Evolutionary conservation across 2,329 filamentous ascomycete species (phyloP).

Genomic region (Fusarium veterinarium): DNA sequence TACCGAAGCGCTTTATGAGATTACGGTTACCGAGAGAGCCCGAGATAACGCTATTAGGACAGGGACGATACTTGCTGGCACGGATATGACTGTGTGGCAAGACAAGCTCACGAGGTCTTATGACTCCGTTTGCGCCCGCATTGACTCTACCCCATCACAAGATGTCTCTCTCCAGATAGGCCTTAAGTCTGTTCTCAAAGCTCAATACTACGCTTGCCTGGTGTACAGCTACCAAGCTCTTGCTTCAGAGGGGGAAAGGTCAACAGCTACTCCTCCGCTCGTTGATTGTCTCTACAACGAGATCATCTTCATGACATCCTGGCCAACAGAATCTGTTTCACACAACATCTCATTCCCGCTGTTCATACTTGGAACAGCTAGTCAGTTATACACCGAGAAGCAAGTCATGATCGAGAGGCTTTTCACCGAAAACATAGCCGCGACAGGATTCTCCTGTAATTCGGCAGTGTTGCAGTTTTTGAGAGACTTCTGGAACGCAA

Average conservation of each 20-base stretch:
- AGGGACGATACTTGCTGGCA: not conserved
- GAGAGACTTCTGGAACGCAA: not conserved
- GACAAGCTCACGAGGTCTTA: not conserved
- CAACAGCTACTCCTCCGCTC: not conserved
- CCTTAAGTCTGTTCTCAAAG: not conserved
- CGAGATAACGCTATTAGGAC: not conserved
- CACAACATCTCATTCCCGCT: constrained; percentile 3
- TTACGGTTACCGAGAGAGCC: not conserved
- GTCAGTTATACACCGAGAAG: not conserved
- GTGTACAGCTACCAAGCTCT: not conserved
- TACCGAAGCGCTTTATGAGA: not conserved
- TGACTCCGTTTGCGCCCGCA: not conserved
- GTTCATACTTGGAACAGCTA: not conserved
- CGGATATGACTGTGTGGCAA: not conserved
- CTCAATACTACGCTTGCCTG: not conserved
- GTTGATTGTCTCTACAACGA: not conserved
- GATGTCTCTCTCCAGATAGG: not conserved
- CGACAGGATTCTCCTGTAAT: constrained; percentile 4
- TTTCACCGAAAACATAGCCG: not conserved
- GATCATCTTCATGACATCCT: not conserved
- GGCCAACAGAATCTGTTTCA: not conserved
- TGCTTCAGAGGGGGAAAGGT: not conserved
- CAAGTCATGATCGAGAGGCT: not conserved
- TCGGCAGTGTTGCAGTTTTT: not conserved
- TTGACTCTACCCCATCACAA: not conserved